These are phyloP conservation scores for Wallacemonas sp. DNA, from an alignment of 208 protist genomes.

Conservation along the genomic window DNA sequence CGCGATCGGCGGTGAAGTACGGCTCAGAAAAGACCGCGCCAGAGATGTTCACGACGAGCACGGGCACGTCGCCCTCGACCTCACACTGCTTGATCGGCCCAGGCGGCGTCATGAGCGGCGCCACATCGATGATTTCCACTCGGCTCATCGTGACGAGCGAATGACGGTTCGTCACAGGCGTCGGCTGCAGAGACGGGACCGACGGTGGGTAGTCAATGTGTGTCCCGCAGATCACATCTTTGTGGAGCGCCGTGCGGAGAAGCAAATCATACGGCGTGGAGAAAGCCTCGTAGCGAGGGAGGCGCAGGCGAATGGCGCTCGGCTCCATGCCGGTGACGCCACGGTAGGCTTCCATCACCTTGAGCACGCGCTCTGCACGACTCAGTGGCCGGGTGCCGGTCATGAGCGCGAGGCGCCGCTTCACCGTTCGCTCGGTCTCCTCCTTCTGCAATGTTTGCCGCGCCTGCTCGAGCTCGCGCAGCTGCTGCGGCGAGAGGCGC, in stretches of 20 bases:
- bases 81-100: constrained; percentile 83
- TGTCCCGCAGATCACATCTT: constrained; percentile 83
- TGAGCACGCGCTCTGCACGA: constrained; percentile 40
- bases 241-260: constrained; percentile 79
- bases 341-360: constrained; percentile 45
- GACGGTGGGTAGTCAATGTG: constrained; percentile 32
- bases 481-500: constrained; percentile 65
- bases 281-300: constrained; percentile 59
- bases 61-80: constrained; percentile 76
- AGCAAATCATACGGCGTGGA: constrained; percentile 64
- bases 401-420: constrained; percentile 21
- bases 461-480: constrained; percentile 45
- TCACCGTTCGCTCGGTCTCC: constrained; percentile 17
- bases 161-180: constrained; percentile 36
- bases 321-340: constrained; percentile 42
- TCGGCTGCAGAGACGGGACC: constrained; percentile 3
- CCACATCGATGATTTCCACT: constrained; percentile 64
- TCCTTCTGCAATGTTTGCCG: constrained; percentile 29
- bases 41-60: constrained; percentile 58
- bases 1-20: constrained; percentile 27
- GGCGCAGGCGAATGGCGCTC: constrained; percentile 59
- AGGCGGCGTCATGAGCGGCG: constrained; percentile 50
- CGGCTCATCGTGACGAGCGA: constrained; percentile 63
- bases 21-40: constrained; percentile 46
- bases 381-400: constrained; percentile 26